Conservation (phyloP, 2,329 filamentous ascomycete species). For the Penicillium verrucosum region DNA sequence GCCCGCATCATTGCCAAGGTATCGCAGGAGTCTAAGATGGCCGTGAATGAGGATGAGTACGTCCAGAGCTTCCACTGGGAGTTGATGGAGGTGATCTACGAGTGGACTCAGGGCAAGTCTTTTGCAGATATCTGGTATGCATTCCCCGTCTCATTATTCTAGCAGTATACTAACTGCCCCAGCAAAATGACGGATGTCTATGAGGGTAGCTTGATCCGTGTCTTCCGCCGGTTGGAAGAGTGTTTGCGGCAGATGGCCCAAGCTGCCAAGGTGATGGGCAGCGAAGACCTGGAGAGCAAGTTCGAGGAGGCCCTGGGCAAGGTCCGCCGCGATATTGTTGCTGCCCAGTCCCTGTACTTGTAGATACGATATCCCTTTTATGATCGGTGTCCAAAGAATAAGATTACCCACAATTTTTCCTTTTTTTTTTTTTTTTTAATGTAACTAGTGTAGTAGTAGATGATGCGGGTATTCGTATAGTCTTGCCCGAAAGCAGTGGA, state of each 20-base stretch:
- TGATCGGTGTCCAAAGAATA: conserved; percentile 7
- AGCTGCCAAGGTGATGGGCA: conserved; percentile 96
- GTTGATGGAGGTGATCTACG: conserved; percentile 92
- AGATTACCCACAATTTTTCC: background rate
- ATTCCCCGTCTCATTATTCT: background rate
- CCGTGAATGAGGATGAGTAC: conserved; percentile 94
- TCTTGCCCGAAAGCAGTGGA: conserved; percentile 4
- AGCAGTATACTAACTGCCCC: conserved; percentile 13
- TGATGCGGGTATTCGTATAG: conserved; percentile 8
- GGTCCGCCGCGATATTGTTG: conserved; percentile 90
- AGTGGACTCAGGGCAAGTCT: conserved; percentile 84
- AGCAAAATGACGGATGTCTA: conserved; percentile 99
- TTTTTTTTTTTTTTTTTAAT: background rate
- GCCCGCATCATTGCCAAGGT: conserved; percentile 89
- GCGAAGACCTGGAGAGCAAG: conserved; percentile 85
- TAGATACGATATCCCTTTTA: conserved; percentile 45
- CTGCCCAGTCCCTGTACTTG: conserved; percentile 88
- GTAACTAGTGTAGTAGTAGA: background rate
- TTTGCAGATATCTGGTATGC: conserved; percentile 95
- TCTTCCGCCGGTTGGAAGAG: conserved; percentile 94
- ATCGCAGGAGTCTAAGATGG: conserved; percentile 87
- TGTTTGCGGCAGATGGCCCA: conserved; percentile 91
- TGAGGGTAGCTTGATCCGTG: conserved; percentile 90
- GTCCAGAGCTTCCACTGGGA: conserved; percentile 85
- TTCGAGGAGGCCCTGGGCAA: conserved; percentile 83